phyloP scores from a whole-genome alignment of 2,329 filamentous ascomycete species.

The Pyrenochaeta sp. region DNA sequence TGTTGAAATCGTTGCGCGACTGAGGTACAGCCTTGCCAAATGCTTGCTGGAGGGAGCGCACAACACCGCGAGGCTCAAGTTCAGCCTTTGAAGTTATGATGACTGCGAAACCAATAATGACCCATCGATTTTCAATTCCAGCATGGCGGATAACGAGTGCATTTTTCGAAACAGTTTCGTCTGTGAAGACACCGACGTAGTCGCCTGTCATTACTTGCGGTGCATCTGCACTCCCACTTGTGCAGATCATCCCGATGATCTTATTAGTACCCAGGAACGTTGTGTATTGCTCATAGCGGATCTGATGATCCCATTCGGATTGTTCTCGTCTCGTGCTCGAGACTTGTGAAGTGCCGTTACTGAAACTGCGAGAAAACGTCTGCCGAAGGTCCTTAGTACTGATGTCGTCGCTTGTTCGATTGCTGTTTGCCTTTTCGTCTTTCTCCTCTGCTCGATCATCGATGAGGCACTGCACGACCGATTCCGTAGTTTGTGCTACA shows the following conservation, averaged over 20 bases:
- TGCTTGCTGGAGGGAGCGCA: background rate
- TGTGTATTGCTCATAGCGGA: conserved; percentile 9
- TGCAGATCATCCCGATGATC: conserved; percentile 14
- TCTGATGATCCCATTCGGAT: conserved; percentile 6
- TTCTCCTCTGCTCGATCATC: background rate
- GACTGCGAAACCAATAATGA: conserved; percentile 15
- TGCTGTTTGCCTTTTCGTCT: background rate
- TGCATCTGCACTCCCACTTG: conserved; percentile 5
- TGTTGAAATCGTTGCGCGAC: background rate
- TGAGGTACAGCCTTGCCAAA: background rate
- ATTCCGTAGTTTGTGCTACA: conserved; percentile 12
- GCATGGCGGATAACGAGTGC: conserved; percentile 10
- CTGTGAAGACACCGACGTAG: conserved; percentile 17
- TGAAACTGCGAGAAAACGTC: conserved; percentile 8
- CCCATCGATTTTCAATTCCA: conserved; percentile 6
- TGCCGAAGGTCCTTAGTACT: conserved; percentile 3
- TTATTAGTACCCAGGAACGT: conserved; percentile 17
- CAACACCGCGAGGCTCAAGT: background rate
- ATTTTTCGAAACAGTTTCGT: conserved; percentile 11
- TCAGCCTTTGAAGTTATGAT: conserved; percentile 5
- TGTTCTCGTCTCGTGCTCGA: background rate
- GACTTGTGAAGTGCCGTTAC: conserved; percentile 3
- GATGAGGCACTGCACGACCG: conserved; percentile 8
- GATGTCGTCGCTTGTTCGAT: background rate
- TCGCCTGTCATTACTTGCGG: conserved; percentile 9